Evolutionary conservation across 371 early-diverging fungal species (phyloP).

Genomic region (Lichtheimia hyalospora): DNA sequence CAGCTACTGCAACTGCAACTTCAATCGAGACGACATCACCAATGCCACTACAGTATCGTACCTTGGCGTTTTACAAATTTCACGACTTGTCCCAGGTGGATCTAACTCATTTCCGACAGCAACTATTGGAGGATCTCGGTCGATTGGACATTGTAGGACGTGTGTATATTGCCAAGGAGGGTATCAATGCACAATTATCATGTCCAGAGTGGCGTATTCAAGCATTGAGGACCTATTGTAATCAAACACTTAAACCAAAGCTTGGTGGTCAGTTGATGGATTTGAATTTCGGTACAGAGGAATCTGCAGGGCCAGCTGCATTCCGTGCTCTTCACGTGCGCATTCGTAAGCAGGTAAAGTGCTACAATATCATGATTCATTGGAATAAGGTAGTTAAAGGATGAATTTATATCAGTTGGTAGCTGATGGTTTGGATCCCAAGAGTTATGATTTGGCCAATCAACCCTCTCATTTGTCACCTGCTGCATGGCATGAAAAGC

Average conservation of each 20-base stretch:
- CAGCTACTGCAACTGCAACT: neutral
- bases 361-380: too few relatives aligned
- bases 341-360: slow-evolving; percentile 47
- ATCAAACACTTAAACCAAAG: slow-evolving; percentile 22
- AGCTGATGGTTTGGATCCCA: slow-evolving; percentile 58
- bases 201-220: slow-evolving; percentile 57
- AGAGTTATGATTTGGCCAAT: slow-evolving; percentile 56
- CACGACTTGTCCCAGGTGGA: slow-evolving; percentile 38
- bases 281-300: slow-evolving; percentile 73
- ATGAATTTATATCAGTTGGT: slow-evolving; percentile 53
- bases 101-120: slow-evolving; percentile 47
- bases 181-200: slow-evolving; percentile 84
- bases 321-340: slow-evolving; percentile 77
- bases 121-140: slow-evolving; percentile 47
- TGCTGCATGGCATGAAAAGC: slow-evolving; percentile 64
- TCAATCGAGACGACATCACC: neutral
- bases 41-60: slow-evolving; percentile 35
- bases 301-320: slow-evolving; percentile 46
- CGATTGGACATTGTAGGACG: slow-evolving; percentile 67
- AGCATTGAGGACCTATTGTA: slow-evolving; percentile 39
- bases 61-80: slow-evolving; percentile 77
- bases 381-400: slow-evolving; percentile 29
- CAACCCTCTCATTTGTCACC: slow-evolving; percentile 72
- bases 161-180: slow-evolving; percentile 77
- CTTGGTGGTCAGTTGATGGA: slow-evolving; percentile 47